Percentiles rank a stretch among this genome's conserved stretches.
Conservation (phyloP, 208 protist genomes). For the Leishmania braziliensis region DNA sequence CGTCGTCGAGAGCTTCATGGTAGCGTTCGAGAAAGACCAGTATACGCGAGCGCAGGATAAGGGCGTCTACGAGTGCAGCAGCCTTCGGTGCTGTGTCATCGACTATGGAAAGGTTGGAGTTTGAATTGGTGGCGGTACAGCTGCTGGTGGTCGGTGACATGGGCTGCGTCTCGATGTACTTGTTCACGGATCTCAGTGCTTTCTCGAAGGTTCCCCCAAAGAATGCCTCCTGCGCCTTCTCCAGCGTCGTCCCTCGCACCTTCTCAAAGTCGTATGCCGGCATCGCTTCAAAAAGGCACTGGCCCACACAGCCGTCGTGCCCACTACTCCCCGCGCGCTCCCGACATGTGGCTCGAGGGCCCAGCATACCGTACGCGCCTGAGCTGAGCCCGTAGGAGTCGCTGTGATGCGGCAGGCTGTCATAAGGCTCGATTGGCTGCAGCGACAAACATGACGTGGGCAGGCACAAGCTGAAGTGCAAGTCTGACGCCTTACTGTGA, state of each 20-base stretch:
- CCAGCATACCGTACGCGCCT: conserved; percentile 51
- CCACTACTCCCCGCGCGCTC: not conserved
- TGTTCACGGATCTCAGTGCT: conserved; percentile 26
- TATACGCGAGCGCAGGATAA: conserved; percentile 61
- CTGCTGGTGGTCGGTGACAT: not conserved
- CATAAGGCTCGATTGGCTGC: conserved; percentile 60
- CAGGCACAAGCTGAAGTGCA: conserved; percentile 57
- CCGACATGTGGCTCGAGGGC: conserved; percentile 31
- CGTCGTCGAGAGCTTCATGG: conserved; percentile 56
- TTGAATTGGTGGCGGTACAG: not conserved
- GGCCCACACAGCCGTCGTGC: conserved; percentile 9
- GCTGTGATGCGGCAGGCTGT: conserved; percentile 22
- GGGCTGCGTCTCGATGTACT: conserved; percentile 7
- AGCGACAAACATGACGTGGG: conserved; percentile 70
- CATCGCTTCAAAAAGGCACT: conserved; percentile 30
- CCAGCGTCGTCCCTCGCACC: conserved; percentile 23
- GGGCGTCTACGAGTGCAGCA: conserved; percentile 37
- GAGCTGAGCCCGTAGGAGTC: conserved; percentile 37
- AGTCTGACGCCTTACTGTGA: conserved; percentile 24
- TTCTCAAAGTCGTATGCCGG: conserved; percentile 29
- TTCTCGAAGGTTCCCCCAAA: conserved; percentile 27
- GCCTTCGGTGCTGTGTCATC: not conserved
- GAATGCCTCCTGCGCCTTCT: conserved; percentile 24
- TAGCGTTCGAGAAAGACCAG: conserved; percentile 63
- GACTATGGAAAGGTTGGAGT: not conserved